phyloP scores from a whole-genome alignment of 2,329 filamentous ascomycete species.

The Botrytis elliptica region DNA sequence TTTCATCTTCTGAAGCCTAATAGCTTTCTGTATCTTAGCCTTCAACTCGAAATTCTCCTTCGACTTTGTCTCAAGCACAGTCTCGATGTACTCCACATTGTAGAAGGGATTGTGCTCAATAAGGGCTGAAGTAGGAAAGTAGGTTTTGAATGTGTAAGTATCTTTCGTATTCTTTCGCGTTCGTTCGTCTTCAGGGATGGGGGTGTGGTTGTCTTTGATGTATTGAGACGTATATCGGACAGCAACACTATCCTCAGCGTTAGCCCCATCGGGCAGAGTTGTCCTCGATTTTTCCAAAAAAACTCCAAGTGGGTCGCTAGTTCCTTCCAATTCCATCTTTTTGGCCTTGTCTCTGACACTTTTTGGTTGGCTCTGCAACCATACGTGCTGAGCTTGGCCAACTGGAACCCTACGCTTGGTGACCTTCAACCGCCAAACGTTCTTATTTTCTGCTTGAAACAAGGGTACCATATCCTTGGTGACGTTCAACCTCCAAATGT shows the following conservation, averaged over 20 bases:
- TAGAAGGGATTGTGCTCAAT: not conserved
- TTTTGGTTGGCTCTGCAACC: not conserved
- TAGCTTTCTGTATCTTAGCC: not conserved
- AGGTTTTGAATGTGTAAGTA: not conserved
- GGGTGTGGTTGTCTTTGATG: not conserved
- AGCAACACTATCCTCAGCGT: accelerated
- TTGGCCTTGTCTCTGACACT: accelerated
- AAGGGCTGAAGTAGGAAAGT: not conserved
- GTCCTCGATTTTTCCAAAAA: accelerated
- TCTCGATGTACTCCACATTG: not conserved
- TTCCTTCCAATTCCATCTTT: accelerated
- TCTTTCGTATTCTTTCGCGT: not conserved
- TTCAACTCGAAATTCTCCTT: not conserved
- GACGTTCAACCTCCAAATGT: too few species aligned
- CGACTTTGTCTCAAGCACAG: not conserved
- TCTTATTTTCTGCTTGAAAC: too few species aligned
- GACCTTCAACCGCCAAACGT: not conserved
- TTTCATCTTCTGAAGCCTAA: not conserved
- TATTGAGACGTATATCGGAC: not conserved
- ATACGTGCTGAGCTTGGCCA: not conserved
- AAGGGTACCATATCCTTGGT: too few species aligned
- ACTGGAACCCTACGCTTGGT: not conserved
- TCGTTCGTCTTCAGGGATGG: too few species aligned
- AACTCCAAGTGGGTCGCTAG: not conserved
- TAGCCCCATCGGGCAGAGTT: not conserved